Evolutionary conservation across 2,329 filamentous ascomycete genomes (phyloP).

Genomic region (Colletotrichum spinosum): DNA sequence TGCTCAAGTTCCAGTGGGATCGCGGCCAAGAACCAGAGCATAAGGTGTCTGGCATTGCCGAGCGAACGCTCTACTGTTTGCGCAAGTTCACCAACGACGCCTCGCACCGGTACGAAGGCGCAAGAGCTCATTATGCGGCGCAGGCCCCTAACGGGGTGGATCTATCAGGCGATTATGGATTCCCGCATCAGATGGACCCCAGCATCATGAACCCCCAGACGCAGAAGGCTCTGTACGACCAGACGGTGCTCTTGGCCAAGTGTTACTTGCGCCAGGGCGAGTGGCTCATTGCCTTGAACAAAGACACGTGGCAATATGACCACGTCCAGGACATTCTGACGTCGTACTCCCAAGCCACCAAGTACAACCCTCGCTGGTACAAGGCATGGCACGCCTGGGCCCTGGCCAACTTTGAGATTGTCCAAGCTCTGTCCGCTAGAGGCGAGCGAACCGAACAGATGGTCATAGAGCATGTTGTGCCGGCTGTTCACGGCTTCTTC

Average conservation of each 20-base stretch:
- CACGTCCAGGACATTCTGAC: slow-evolving; percentile 88
- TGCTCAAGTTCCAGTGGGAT: slow-evolving; percentile 97
- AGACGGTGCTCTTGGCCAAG: slow-evolving; percentile 84
- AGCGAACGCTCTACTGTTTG: slow-evolving; percentile 69
- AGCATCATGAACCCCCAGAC: slow-evolving; percentile 60
- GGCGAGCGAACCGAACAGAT: slow-evolving; percentile 67
- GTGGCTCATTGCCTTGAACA: slow-evolving; percentile 89
- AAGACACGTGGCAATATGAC: slow-evolving; percentile 88
- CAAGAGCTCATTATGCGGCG: slow-evolving; percentile 61
- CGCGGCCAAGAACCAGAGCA: slow-evolving; percentile 72
- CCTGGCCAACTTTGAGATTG: slow-evolving; percentile 97
- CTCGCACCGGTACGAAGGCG: slow-evolving; percentile 65
- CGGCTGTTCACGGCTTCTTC: slow-evolving; percentile 96
- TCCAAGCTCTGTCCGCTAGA: slow-evolving; percentile 80
- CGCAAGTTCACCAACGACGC: slow-evolving; percentile 71
- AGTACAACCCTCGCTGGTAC: slow-evolving; percentile 95
- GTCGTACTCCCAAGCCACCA: slow-evolving; percentile 92
- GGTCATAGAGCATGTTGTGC: slow-evolving; percentile 89
- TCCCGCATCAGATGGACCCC: slow-evolving; percentile 60
- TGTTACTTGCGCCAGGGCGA: slow-evolving; percentile 97
- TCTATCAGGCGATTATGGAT: slow-evolving; percentile 60
- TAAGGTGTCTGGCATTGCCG: slow-evolving; percentile 57
- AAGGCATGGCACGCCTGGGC: slow-evolving; percentile 99
- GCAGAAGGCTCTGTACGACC: slow-evolving; percentile 67
- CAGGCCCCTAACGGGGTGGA: slow-evolving; percentile 60